Conservation (phyloP, 176 grass and related monocot genomes). For the Oryza glumipatula region DNA sequence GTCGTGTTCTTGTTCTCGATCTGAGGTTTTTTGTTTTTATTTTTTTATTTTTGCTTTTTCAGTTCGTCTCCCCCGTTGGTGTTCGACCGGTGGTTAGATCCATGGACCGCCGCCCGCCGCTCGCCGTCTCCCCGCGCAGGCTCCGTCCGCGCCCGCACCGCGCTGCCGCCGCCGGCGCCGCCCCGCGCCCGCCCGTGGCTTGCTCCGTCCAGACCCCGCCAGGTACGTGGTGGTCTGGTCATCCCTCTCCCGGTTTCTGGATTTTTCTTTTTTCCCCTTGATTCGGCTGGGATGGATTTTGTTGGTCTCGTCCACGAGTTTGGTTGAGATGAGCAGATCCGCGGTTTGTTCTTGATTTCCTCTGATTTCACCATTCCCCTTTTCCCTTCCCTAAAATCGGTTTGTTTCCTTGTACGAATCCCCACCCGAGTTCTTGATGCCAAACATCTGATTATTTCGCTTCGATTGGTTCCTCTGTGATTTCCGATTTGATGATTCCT, state of each 20-base stretch:
- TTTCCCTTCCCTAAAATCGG: background rate
- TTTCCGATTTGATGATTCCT: background rate
- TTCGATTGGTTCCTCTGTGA: background rate
- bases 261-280: background rate
- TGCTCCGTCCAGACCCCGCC: slow-evolving; percentile 41
- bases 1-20: background rate
- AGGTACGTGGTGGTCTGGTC: slow-evolving; percentile 35
- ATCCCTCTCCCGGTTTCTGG: background rate
- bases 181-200: slow-evolving; percentile 4
- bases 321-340: background rate
- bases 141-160: slow-evolving; percentile 70
- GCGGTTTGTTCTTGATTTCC: background rate
- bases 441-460: too few species aligned
- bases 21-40: background rate
- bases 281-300: background rate
- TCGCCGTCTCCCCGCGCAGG: slow-evolving; percentile 72
- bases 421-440: background rate
- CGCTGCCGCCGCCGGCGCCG: background rate
- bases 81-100: background rate
- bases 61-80: slow-evolving; percentile 3
- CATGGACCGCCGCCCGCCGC: slow-evolving; percentile 67
- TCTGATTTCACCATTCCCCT: too few species aligned
- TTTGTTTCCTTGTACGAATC: slow-evolving; percentile 8
- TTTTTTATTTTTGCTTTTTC: background rate
- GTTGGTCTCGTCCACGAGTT: background rate